Evolutionary conservation across 2,329 filamentous ascomycete genomes (phyloP), one percentile per base, ranked within the genome.

Genomic region (Aureobasidium vineae): DNA sequence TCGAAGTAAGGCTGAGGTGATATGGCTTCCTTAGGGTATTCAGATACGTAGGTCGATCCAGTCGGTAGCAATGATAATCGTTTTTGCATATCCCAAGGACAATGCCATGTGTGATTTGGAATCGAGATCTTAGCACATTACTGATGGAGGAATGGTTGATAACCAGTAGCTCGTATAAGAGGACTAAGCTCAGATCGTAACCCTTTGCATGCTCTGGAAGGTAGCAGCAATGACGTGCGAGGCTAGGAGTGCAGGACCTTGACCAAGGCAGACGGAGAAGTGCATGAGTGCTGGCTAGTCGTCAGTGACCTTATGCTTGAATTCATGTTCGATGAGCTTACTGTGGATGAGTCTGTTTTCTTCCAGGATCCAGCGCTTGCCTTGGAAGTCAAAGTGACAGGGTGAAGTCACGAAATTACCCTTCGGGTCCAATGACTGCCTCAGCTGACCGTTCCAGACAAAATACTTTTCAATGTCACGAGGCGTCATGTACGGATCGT

Each of bases 191-290:
- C n/a, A n/a, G 3, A 16, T 36, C 2, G 28, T 23, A 8, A 60
- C 56, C n/a, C 59, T 63, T 63, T 50, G 59, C 59, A 63, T 63
- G 21, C 59, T 63, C 33, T 63, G 59, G 21, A 63, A 50, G 21
- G 33, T 40, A 3, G 59, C 59, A 40, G 33, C 33, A 11, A 63
- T 23, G 28, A 50, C 59, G n/a, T 63, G 59, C 15, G 59, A 63
- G 10, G 59, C 59, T 33, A 63, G 36, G 3, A 50, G 49, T 5
- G 59, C 45, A 41, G 59, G 59, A 16, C 59, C 59, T 8, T 63
- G 43, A n/a, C 59, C 59, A 13, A 63, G 45, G 23, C 59, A 63
- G 15, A 63, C 59, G 5, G 59, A 36, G 23, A 43, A 45, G 3
- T 60, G 56, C 56, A 47, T 60, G 10, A 60, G 56, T 36, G 26